A percentile compares a stretch with the other conserved stretches of the same genome.
phyloP scores from a whole-genome alignment of 176 grass and related monocot genomes.

The Rhipidocladum racemiflorum region DNA sequence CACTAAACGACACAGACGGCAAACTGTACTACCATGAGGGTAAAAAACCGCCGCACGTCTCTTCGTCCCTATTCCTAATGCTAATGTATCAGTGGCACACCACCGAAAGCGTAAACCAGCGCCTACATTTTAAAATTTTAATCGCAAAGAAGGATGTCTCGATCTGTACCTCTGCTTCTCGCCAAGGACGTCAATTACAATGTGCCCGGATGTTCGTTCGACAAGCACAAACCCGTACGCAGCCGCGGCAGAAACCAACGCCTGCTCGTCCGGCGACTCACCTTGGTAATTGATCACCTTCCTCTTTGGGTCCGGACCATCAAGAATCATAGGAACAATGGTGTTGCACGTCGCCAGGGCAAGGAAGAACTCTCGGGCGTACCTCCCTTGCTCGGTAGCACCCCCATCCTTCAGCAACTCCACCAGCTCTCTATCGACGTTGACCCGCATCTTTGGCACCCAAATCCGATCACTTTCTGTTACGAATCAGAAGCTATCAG shows the following conservation, averaged over 20 bases:
- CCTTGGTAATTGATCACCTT: conserved; percentile 85
- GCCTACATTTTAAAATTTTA: conserved; percentile 9
- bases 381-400: conserved; percentile 40
- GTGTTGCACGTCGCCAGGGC: conserved; percentile 84
- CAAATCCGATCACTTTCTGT: conserved; percentile 42
- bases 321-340: conserved; percentile 61
- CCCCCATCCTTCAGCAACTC: conserved; percentile 38
- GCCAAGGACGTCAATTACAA: conserved; percentile 78
- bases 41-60: background rate
- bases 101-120: background rate
- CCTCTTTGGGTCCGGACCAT: conserved; percentile 41
- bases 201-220: conserved; percentile 75
- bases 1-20: conserved; percentile 7
- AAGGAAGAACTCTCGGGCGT: conserved; percentile 61
- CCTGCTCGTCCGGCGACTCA: conserved; percentile 91
- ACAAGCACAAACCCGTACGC: conserved; percentile 87
- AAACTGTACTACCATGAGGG: background rate
- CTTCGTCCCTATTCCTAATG: background rate
- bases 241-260: conserved; percentile 76
- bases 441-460: conserved; percentile 60
- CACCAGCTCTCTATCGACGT: conserved; percentile 51
- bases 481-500: conserved; percentile 33
- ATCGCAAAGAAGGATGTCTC: conserved; percentile 9
- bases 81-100: conserved; percentile 6
- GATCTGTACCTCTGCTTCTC: conserved; percentile 70